Percentiles rank a stretch among this genome's conserved stretches.
Evolutionary conservation across 345 rosid species (phyloP).

Genomic region (Zanthoxylum bungeanum): DNA sequence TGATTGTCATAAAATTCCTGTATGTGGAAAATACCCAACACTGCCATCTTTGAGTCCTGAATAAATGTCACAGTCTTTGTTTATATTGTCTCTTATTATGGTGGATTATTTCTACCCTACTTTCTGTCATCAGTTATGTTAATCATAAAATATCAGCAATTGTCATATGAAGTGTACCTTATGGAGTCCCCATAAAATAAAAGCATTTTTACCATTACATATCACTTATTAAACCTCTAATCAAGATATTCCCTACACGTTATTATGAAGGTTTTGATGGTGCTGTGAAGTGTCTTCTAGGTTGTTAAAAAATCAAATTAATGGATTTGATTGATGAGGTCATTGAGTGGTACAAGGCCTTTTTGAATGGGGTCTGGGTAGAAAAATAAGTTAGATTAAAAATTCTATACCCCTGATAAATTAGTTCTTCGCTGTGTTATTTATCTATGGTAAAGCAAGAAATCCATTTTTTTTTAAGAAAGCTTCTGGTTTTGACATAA

Average conservation of each 20-base stretch:
- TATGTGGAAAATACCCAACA: too few species aligned
- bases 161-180: background rate
- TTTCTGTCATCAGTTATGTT: too few species aligned
- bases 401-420: background rate
- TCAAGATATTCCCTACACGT: background rate
- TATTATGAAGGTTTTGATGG: background rate
- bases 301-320: background rate
- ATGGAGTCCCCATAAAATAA: background rate
- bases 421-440: constrained; percentile 5
- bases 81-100: too few species aligned
- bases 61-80: too few species aligned
- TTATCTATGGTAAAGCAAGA: too few species aligned
- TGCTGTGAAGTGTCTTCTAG: background rate
- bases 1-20: too few species aligned
- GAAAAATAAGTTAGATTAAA: background rate
- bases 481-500: too few species aligned
- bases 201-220: background rate
- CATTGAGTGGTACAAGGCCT: background rate
- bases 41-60: too few species aligned
- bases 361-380: background rate
- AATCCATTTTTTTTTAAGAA: too few species aligned
- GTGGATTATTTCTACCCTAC: too few species aligned
- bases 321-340: background rate
- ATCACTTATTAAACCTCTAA: background rate
- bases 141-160: background rate